Evolutionary conservation across 2,329 filamentous ascomycete genomes (phyloP).

Genomic region (Pezicula carpinea): DNA sequence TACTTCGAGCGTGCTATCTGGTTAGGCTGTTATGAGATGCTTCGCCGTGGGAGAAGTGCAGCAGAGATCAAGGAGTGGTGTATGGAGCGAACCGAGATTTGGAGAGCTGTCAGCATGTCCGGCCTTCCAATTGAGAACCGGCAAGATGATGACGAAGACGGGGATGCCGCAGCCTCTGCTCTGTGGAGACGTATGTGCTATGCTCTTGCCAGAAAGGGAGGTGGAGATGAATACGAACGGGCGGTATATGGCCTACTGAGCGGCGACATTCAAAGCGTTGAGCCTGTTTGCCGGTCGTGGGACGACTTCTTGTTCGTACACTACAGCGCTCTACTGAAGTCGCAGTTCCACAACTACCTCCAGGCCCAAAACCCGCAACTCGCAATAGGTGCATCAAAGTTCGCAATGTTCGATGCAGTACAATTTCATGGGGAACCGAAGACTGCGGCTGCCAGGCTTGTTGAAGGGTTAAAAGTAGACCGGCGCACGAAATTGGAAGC

Average conservation of each 20-base stretch:
- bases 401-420: slow-evolving; percentile 60
- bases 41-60: slow-evolving; percentile 76
- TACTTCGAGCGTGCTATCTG: slow-evolving; percentile 88
- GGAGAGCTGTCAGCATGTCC: slow-evolving; percentile 81
- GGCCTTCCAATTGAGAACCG: slow-evolving; percentile 57
- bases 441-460: slow-evolving; percentile 51
- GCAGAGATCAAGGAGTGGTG: slow-evolving; percentile 80
- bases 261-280: slow-evolving; percentile 75
- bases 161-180: slow-evolving; percentile 44
- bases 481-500: slow-evolving; percentile 53
- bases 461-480: slow-evolving; percentile 55
- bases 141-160: slow-evolving; percentile 39
- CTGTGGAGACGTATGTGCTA: slow-evolving; percentile 78
- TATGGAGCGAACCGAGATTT: slow-evolving; percentile 76
- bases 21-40: slow-evolving; percentile 89
- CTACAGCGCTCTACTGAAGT: slow-evolving; percentile 79
- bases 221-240: slow-evolving; percentile 72
- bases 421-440: slow-evolving; percentile 54
- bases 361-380: slow-evolving; percentile 49
- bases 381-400: slow-evolving; percentile 50
- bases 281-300: slow-evolving; percentile 72
- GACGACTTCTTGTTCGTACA: slow-evolving; percentile 84
- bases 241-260: slow-evolving; percentile 90
- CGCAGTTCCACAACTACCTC: slow-evolving; percentile 73
- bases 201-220: slow-evolving; percentile 62